Percentiles rank a stretch among this genome's conserved stretches.
phyloP scores from a whole-genome alignment of 2,329 filamentous ascomycete species.

The Claviceps cyperi region DNA sequence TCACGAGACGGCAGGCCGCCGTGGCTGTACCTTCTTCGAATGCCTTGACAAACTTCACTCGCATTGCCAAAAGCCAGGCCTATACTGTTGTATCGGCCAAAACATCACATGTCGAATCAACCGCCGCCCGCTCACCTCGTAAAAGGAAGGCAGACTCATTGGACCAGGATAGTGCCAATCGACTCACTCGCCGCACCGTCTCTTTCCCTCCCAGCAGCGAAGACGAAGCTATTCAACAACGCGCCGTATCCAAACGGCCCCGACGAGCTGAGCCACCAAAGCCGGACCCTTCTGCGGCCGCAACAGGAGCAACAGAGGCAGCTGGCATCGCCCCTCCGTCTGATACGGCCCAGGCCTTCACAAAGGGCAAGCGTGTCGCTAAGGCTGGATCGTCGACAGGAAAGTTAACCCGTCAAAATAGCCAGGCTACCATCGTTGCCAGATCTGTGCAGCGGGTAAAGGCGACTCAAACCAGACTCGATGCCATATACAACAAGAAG shows the following conservation, averaged over 20 bases:
- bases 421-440: conserved; percentile 17
- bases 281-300: neutral
- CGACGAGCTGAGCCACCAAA: conserved; percentile 12
- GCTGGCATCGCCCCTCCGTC: neutral
- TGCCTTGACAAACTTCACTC: conserved; percentile 30
- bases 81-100: conserved; percentile 17
- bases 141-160: conserved; percentile 24
- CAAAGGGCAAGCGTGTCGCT: conserved; percentile 19
- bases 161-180: conserved; percentile 13
- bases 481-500: conserved; percentile 16
- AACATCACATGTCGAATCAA: conserved; percentile 17
- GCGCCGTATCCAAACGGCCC: conserved; percentile 2
- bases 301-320: neutral
- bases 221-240: conserved; percentile 11
- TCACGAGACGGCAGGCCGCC: conserved; percentile 7
- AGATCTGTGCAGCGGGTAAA: conserved; percentile 16
- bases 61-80: conserved; percentile 29
- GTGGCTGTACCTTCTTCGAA: conserved; percentile 8
- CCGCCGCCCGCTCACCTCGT: conserved; percentile 13
- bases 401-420: conserved; percentile 17
- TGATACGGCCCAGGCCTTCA: neutral
- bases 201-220: conserved; percentile 21
- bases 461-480: conserved; percentile 21
- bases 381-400: conserved; percentile 16
- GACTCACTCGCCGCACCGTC: conserved; percentile 14